A percentile compares a stretch with the other conserved stretches of the same genome.
These are phyloP conservation scores for Nymphaea thermarum DNA, from an alignment of 164 flowering plant genomes.

Conservation along the genomic window DNA sequence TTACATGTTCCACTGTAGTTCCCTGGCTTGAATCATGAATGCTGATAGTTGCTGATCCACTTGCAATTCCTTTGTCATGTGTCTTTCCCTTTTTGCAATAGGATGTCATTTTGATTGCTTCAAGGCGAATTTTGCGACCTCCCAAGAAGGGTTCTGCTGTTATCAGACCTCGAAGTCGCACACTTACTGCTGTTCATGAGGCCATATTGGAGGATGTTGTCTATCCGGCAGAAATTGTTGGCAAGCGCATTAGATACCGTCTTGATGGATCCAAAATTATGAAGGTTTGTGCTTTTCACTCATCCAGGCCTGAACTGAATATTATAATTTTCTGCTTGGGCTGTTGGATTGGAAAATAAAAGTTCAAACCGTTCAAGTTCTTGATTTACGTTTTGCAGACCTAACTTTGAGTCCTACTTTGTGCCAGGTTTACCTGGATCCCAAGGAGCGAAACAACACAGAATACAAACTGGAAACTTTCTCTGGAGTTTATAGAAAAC, in stretches of 20 bases:
- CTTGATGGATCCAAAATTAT: constrained; percentile 84
- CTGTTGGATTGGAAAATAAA: too few species aligned
- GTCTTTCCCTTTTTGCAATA: constrained; percentile 6
- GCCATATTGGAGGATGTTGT: constrained; percentile 81
- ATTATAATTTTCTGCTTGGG: too few species aligned
- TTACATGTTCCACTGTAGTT: too few species aligned
- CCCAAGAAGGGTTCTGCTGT: constrained; percentile 95
- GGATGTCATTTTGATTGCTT: constrained; percentile 84
- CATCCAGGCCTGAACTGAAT: too few species aligned
- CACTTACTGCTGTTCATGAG: constrained; percentile 87
- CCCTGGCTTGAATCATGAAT: too few species aligned
- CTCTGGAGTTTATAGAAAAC: constrained; percentile 70
- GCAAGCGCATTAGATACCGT: constrained; percentile 73
- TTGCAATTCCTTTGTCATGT: background rate
- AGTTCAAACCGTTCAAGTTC: too few species aligned
- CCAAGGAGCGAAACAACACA: constrained; percentile 67
- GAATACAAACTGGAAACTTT: constrained; percentile 75
- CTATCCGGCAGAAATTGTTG: constrained; percentile 89
- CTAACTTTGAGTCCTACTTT: background rate
- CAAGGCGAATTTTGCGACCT: constrained; percentile 74
- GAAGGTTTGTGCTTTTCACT: constrained; percentile 34
- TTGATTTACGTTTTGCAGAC: background rate
- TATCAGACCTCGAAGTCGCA: constrained; percentile 68
- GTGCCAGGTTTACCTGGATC: constrained; percentile 57
- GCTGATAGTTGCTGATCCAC: too few species aligned